A percentile compares a stretch with the other conserved stretches of the same genome.
phyloP scores from a whole-genome alignment of 2,329 filamentous ascomycete genomes.

The Exophiala oligosperma region DNA sequence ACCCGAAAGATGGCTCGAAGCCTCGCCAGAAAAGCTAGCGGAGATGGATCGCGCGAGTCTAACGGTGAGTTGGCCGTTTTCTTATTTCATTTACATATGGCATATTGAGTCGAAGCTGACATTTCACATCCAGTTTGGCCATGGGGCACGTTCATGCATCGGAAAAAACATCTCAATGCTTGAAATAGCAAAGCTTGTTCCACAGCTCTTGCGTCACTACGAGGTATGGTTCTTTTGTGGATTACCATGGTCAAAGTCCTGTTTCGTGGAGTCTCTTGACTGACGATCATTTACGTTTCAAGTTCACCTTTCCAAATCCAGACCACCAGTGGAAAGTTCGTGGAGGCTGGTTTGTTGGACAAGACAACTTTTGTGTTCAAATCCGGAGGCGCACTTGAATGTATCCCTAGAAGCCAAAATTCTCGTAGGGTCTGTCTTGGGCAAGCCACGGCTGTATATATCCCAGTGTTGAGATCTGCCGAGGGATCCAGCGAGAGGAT shows the following conservation, averaged over 20 bases:
- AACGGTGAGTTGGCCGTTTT: slow-evolving; percentile 22
- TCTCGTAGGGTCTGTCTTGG: too few relatives aligned
- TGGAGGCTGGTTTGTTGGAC: slow-evolving; percentile 8
- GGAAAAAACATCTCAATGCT: slow-evolving; percentile 22
- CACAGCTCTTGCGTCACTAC: slow-evolving; percentile 1
- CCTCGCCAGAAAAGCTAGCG: slow-evolving; percentile 39
- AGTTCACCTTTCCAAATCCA: slow-evolving; percentile 1
- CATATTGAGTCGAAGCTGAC: background rate
- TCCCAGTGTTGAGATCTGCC: too few relatives aligned
- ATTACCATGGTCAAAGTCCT: background rate
- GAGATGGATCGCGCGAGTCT: slow-evolving; percentile 46
- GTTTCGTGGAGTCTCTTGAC: background rate
- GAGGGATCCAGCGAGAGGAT: too few relatives aligned
- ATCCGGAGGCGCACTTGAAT: background rate
- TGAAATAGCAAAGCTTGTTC: slow-evolving; percentile 2
- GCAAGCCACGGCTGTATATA: too few relatives aligned
- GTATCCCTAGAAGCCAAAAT: too few relatives aligned
- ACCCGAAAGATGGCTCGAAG: slow-evolving; percentile 45
- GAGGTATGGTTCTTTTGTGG: background rate
- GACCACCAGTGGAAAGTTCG: slow-evolving; percentile 1
- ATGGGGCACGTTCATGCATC: slow-evolving; percentile 47
- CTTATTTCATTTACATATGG: background rate
- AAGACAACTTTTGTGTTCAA: background rate
- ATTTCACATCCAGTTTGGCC: slow-evolving; percentile 44
- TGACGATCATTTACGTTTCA: background rate